Evolutionary conservation across 352 stramenopile species (phyloP).

Genomic region (Thalassiosira mediterranea): DNA sequence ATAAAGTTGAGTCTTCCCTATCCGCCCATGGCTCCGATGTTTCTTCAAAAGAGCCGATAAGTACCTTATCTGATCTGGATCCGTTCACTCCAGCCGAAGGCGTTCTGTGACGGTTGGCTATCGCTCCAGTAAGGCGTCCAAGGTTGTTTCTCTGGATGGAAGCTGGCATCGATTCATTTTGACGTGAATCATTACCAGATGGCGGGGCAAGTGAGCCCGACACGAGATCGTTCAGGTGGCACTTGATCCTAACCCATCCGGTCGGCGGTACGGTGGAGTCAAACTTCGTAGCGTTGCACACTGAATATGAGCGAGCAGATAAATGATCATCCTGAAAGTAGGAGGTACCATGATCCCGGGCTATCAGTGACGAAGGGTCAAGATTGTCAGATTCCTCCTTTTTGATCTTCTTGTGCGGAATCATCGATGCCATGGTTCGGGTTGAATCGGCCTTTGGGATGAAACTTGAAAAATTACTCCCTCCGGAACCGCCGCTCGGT

Average conservation of each 20-base stretch:
- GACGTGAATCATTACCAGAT: too few relatives aligned
- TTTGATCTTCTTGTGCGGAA: constrained; percentile 1
- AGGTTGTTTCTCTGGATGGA: too few relatives aligned
- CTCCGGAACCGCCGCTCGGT: too few relatives aligned
- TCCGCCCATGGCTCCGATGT: constrained; percentile 53
- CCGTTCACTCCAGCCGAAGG: constrained; percentile 75
- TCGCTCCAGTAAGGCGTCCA: too few relatives aligned
- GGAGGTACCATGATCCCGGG: constrained; percentile 7
- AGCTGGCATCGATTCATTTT: too few relatives aligned
- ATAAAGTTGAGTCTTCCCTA: constrained; percentile 60
- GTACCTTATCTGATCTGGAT: constrained; percentile 21
- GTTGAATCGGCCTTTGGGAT: too few relatives aligned
- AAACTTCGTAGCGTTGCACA: constrained; percentile 19
- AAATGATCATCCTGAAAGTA: constrained; percentile 39
- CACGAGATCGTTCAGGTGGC: constrained; percentile 36
- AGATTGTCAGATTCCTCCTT: background rate
- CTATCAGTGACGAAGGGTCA: background rate
- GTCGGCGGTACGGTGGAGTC: constrained; percentile 23
- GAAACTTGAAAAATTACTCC: too few relatives aligned
- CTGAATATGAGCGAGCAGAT: constrained; percentile 8
- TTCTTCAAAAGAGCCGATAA: constrained; percentile 32
- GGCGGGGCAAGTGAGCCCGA: constrained; percentile 5
- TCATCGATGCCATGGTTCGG: too few relatives aligned
- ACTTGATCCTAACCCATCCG: constrained; percentile 24
- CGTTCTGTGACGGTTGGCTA: too few relatives aligned